A percentile compares a stretch with the other conserved stretches of the same genome.
Conservation (phyloP, 2,329 filamentous ascomycete species). For the Neopestalotiopsis rosae region DNA sequence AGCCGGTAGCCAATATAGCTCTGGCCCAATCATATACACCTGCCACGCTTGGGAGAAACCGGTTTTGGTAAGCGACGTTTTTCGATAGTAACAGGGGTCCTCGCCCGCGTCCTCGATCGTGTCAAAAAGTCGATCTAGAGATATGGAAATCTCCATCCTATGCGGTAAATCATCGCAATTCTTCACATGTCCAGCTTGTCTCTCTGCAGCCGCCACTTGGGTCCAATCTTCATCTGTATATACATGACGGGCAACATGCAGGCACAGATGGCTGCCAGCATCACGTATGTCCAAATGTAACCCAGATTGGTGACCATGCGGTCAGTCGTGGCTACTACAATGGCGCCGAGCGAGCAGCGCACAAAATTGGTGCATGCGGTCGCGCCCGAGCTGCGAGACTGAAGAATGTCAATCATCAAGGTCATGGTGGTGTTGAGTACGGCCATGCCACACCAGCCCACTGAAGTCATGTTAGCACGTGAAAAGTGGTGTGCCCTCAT, state of each 20-base stretch:
- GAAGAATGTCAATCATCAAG: conserved; percentile 37
- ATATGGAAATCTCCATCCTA: no score
- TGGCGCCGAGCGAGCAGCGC: conserved; percentile 32
- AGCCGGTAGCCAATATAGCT: neutral
- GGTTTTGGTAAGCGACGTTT: neutral
- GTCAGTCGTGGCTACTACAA: conserved; percentile 35
- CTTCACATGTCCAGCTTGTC: neutral
- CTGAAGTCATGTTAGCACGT: conserved; percentile 18
- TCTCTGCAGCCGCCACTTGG: conserved; percentile 23
- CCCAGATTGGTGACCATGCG: conserved; percentile 27
- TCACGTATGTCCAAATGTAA: conserved; percentile 28
- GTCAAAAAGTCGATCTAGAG: no score
- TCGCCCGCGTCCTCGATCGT: neutral
- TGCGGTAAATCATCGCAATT: neutral
- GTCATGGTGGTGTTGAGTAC: conserved; percentile 39
- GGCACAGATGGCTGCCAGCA: conserved; percentile 27
- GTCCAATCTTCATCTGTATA: conserved; percentile 27
- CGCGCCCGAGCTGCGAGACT: conserved; percentile 33
- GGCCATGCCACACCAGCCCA: conserved; percentile 36
- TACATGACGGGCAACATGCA: conserved; percentile 28
- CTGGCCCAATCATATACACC: neutral
- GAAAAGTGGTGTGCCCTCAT: no score
- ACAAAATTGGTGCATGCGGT: conserved; percentile 38
- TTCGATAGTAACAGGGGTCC: neutral
- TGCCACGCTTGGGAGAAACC: neutral